Percentiles rank a stretch among this genome's conserved stretches.
phyloP scores from a whole-genome alignment of 148 eudicot species.

The Camellia granthamiana region DNA sequence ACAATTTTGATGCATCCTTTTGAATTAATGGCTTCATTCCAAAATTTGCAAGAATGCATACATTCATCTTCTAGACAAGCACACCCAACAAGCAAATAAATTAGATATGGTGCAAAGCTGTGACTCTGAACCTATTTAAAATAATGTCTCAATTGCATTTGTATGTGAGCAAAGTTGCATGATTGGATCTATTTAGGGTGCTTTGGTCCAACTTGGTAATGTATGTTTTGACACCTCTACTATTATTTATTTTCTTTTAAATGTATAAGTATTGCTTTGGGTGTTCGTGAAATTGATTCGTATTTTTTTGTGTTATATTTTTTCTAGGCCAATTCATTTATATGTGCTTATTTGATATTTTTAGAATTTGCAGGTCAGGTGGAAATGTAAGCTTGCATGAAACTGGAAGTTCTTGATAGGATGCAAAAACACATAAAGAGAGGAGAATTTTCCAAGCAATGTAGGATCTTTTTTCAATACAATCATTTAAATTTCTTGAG shows the following conservation, averaged over 20 bases:
- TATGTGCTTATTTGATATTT: not conserved
- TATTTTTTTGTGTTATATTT: not conserved
- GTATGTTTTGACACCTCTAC: not conserved
- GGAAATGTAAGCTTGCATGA: not conserved
- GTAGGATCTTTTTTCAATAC: not conserved
- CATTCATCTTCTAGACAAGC: not conserved
- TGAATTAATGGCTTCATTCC: not conserved
- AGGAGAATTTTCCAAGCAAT: not conserved
- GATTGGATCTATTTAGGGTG: not conserved
- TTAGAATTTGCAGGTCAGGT: not conserved
- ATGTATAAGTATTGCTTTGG: not conserved
- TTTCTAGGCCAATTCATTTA: not conserved
- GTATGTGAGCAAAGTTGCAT: not conserved
- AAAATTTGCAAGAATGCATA: not conserved
- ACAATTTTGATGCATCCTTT: not conserved
- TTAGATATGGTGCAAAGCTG: not conserved
- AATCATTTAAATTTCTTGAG: not conserved
- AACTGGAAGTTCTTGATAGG: not conserved
- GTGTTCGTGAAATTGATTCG: not conserved
- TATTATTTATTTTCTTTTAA: slow-evolving; percentile 5
- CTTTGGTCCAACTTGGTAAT: not conserved
- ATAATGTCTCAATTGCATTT: not conserved
- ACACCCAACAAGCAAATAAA: not conserved
- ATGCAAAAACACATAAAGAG: not conserved
- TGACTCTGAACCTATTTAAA: too few relatives aligned